Evolutionary conservation across 257 asterid genomes (phyloP).

Genomic region (Plectranthus barbatus): DNA sequence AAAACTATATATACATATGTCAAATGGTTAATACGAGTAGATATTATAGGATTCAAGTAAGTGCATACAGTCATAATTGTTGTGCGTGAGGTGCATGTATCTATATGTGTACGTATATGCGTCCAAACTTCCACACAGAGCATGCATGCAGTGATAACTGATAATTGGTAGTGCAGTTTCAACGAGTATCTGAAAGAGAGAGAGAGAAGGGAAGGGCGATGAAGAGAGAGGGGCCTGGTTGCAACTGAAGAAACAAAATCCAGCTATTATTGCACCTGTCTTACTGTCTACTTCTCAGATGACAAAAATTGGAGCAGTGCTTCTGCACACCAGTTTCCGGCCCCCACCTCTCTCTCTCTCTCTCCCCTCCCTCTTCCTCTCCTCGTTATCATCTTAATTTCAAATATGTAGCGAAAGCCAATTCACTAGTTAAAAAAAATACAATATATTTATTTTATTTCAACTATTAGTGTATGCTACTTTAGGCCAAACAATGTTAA

Average conservation of each 20-base stretch:
- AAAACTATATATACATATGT: not conserved
- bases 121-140: slow-evolving; percentile 33
- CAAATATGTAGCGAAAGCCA: not conserved
- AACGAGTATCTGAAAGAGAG: slow-evolving; percentile 1
- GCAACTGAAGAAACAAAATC: slow-evolving; percentile 56
- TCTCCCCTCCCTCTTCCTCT: slow-evolving; percentile 11
- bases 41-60: not conserved
- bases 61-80: not conserved
- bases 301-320: slow-evolving; percentile 52
- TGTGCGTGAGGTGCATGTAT: slow-evolving; percentile 12
- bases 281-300: slow-evolving; percentile 40
- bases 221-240: slow-evolving; percentile 30
- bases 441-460: not conserved
- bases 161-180: slow-evolving; percentile 24
- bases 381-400: not conserved
- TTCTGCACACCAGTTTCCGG: slow-evolving; percentile 35
- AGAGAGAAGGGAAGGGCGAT: not conserved
- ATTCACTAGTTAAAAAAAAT: not conserved
- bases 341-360: slow-evolving; percentile 19
- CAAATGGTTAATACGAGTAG: not conserved
- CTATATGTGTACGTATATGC: slow-evolving; percentile 18
- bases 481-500: not conserved
- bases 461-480: not conserved
- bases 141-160: slow-evolving; percentile 36
- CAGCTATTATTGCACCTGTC: slow-evolving; percentile 58